Conservation (phyloP, 169 alveolate species). For the Plasmodium sp. region DNA sequence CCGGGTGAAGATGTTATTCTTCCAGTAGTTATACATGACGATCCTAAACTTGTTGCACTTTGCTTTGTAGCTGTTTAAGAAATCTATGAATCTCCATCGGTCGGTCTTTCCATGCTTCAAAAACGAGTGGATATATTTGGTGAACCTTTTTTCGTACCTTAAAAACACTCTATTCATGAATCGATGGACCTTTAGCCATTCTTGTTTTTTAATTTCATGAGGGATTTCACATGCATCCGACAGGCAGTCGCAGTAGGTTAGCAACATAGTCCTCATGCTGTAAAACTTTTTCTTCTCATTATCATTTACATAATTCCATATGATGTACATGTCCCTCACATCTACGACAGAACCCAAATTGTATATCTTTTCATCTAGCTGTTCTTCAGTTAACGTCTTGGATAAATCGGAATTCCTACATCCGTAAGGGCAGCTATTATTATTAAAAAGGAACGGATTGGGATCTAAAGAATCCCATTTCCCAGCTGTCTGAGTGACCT, state of each 20-base stretch:
- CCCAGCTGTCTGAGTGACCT: neutral
- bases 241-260: neutral
- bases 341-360: neutral
- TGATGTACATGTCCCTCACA: slow-evolving; percentile 9
- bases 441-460: neutral
- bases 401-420: neutral
- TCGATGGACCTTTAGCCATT: neutral
- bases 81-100: neutral
- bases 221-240: slow-evolving; percentile 9
- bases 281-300: neutral
- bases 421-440: neutral
- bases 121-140: neutral
- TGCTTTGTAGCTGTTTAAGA: neutral
- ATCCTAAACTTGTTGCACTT: neutral
- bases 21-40: slow-evolving; percentile 18
- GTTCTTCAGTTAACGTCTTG: neutral
- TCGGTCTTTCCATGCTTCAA: neutral
- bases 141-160: slow-evolving; percentile 6
- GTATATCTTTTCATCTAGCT: neutral
- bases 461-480: neutral
- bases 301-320: slow-evolving; percentile 11
- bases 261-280: neutral
- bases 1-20: neutral
- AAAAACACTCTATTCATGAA: slow-evolving; percentile 2
- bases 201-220: neutral